phyloP scores from a whole-genome alignment of 176 grass and related monocot genomes.

The Musa beccarii region DNA sequence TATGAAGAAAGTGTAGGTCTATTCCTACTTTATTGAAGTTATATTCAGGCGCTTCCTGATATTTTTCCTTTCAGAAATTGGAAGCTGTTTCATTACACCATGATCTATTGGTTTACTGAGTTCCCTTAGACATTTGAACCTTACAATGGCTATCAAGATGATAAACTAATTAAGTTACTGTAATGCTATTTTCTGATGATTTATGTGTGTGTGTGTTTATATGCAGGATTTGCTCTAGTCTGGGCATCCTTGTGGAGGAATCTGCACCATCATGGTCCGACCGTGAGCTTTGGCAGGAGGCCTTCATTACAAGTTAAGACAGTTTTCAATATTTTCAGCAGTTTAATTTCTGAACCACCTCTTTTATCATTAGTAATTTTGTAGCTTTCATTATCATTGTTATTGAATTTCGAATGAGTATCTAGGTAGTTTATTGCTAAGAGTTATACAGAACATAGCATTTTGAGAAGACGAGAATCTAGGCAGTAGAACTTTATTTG shows the following conservation, averaged over 20 bases:
- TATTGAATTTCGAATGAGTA: too few species aligned
- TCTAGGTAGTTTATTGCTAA: too few species aligned
- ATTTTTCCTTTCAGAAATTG: too few species aligned
- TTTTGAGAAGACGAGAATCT: too few species aligned
- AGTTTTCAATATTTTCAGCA: conserved; percentile 10
- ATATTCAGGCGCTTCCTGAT: too few species aligned
- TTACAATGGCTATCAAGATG: not conserved
- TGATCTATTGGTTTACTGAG: not conserved
- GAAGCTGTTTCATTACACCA: too few species aligned
- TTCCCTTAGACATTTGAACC: not conserved
- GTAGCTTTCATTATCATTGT: too few species aligned
- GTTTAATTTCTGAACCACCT: conserved; percentile 1
- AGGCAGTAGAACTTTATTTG: too few species aligned
- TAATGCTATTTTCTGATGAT: not conserved
- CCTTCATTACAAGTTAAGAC: conserved; percentile 76
- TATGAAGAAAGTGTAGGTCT: not conserved
- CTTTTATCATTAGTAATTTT: too few species aligned
- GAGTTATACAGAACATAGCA: too few species aligned
- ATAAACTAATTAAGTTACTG: not conserved
- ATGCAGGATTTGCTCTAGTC: conserved; percentile 59
- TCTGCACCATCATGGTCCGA: conserved; percentile 72
- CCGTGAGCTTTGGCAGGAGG: conserved; percentile 65
- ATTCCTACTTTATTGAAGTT: not conserved
- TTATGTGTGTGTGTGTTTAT: not conserved
- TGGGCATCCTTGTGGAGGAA: conserved; percentile 52